phyloP scores from a whole-genome alignment of 2,329 filamentous ascomycete species.

The Colletotrichum neosansevieriae region DNA sequence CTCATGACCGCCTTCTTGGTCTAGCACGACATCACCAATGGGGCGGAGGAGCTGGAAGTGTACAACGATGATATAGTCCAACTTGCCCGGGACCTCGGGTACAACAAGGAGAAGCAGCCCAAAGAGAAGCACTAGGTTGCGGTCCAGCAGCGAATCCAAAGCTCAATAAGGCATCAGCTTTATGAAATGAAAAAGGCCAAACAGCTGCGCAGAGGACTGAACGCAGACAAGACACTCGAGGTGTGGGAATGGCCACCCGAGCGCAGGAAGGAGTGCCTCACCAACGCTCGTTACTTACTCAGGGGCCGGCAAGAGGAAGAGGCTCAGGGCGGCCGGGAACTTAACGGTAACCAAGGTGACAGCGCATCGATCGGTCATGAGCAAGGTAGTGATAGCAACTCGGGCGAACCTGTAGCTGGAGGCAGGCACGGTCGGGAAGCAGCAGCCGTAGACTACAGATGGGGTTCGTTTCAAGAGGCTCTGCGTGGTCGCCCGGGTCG shows the following conservation, averaged over 20 bases:
- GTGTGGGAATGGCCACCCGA: slow-evolving; percentile 1
- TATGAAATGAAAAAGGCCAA: neutral
- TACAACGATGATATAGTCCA: neutral
- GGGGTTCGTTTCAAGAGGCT: neutral
- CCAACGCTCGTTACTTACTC: neutral
- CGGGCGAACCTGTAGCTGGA: neutral
- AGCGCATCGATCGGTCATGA: too few relatives aligned
- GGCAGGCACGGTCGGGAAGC: neutral
- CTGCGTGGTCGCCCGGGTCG: neutral
- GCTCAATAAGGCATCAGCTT: neutral
- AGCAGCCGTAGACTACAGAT: neutral
- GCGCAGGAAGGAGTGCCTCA: neutral
- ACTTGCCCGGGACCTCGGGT: neutral
- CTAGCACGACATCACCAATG: neutral
- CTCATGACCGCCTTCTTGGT: neutral
- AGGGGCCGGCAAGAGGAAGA: neutral
- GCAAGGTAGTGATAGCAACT: too few relatives aligned
- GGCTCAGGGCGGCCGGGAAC: neutral
- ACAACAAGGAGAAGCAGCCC: neutral
- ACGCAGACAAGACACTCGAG: neutral
- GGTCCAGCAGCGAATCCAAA: neutral
- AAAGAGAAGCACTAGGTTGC: neutral
- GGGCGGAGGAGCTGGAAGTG: neutral
- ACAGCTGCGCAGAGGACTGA: neutral
- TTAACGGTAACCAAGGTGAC: neutral